Evolutionary conservation across 2,329 filamentous ascomycete genomes (phyloP).

Genomic region (Verticillium isaacii): DNA sequence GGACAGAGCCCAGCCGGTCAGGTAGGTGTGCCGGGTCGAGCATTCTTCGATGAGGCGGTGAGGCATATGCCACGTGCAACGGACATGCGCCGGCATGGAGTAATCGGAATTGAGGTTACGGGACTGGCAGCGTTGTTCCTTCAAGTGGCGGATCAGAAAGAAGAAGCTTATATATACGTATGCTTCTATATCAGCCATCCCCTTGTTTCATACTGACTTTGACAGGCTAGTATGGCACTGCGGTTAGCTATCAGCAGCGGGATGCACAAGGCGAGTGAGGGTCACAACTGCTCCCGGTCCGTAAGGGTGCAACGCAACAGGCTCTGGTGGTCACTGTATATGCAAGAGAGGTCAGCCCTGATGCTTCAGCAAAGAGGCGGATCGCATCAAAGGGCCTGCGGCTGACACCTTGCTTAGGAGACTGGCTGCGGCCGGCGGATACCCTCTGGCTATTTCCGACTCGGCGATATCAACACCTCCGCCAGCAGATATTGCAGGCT

Average conservation of each 20-base stretch:
- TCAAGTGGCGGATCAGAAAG: constrained; percentile 9
- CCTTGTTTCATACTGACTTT: neutral
- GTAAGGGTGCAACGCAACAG: constrained; percentile 10
- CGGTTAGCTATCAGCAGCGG: constrained; percentile 4
- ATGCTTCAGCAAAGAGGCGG: neutral
- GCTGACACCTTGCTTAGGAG: neutral
- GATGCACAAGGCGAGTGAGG: neutral
- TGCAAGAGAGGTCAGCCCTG: constrained; percentile 9
- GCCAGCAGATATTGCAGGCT: constrained; percentile 3
- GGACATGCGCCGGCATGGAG: constrained; percentile 4
- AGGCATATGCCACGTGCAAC: constrained; percentile 2
- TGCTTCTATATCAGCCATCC: neutral
- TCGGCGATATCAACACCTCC: constrained; percentile 6
- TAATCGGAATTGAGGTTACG: constrained; percentile 6
- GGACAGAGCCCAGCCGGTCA: neutral
- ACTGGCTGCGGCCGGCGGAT: constrained; percentile 9
- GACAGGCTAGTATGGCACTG: constrained; percentile 8
- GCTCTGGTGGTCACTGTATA: constrained; percentile 12
- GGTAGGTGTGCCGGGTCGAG: constrained; percentile 2
- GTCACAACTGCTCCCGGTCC: neutral
- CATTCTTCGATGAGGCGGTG: constrained; percentile 5
- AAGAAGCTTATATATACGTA: constrained; percentile 13
- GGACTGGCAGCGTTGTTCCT: constrained; percentile 10
- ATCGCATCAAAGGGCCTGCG: no score
- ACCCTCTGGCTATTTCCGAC: constrained; percentile 7